Evolutionary conservation across 1,284 basidiomycete genomes (phyloP).

Genomic region (Athelia psychrophila): DNA sequence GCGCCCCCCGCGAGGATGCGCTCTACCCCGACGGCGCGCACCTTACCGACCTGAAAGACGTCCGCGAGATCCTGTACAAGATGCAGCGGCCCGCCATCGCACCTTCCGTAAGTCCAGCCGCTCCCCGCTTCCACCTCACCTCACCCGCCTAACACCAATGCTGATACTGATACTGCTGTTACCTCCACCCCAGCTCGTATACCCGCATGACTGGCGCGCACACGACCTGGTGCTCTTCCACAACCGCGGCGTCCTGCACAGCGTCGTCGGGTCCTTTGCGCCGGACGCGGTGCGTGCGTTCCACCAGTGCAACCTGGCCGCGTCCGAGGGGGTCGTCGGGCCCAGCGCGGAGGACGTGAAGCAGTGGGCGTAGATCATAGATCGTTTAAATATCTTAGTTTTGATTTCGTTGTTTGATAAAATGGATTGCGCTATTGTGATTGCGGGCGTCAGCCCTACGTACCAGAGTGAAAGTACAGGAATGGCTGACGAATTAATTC

Average conservation of each 20-base stretch:
- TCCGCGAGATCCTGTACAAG: conserved; percentile 71
- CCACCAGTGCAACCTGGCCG: conserved; percentile 70
- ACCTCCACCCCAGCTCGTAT: conserved; percentile 56
- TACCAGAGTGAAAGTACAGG: too few relatives aligned
- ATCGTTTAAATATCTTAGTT: too few relatives aligned
- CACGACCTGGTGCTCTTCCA: conserved; percentile 70
- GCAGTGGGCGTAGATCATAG: conserved; percentile 32
- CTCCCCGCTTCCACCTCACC: not conserved
- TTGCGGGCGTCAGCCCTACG: too few relatives aligned
- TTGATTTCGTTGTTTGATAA: too few relatives aligned
- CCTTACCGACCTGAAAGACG: conserved; percentile 65
- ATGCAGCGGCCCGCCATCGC: conserved; percentile 83
- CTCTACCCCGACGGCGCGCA: conserved; percentile 76
- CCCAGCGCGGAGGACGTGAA: conserved; percentile 46
- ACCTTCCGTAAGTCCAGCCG: conserved; percentile 43
- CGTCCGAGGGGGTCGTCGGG: conserved; percentile 50
- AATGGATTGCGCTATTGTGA: too few relatives aligned
- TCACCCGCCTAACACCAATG: too few relatives aligned
- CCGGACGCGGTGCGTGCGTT: conserved; percentile 62
- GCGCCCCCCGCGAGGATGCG: conserved; percentile 46
- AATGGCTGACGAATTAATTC: too few relatives aligned
- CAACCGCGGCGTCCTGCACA: conserved; percentile 69
- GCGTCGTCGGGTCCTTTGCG: conserved; percentile 66
- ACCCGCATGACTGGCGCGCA: conserved; percentile 67
- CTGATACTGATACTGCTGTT: conserved; percentile 1